Evolutionary conservation across 2,329 filamentous ascomycete species (phyloP), one percentile per base, ranked within the genome.

Genomic region (Teratosphaeria nubilosa): DNA sequence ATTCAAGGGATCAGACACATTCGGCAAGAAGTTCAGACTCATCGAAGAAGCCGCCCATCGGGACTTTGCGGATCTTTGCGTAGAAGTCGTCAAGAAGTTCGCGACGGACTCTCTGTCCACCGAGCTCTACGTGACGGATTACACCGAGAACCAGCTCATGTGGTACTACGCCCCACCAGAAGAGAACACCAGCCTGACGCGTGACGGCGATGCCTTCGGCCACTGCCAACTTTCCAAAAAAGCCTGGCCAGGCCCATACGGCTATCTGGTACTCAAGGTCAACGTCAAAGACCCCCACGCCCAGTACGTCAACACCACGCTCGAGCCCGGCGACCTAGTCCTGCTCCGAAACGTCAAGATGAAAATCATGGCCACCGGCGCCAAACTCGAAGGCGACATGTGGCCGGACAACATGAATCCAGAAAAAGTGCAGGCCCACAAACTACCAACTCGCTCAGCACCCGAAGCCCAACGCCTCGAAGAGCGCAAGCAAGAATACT

Each of bases 91-190:
- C 53, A 84, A 80, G 63, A 74, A 79, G 0, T 82, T 76, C 63
- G 67, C 73, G 14, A 69, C 65, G 9, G 24, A 52, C 27, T 70
- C 73, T 45, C 77, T 71, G 52, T 72, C 76, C 27, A 73, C 82
- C 13, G 82, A 83, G 5, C 63, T 96, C 0, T 91, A 91, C 76
- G 75, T 95, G 20, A 87, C 88, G 0, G 91, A 96, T 72, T 96
- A 91, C 70, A 95, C 90, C 0, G 75, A 82, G 55, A 90, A 96
- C 66, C 67, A 77, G 0, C 60, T 67, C 0, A 84, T 96, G 59
- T 86, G 80, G 63, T 72, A 84, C 37, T 83, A 83, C 59, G 65
- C 68, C 14, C 68, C 75, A 34, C 74, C 74, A 3, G 68, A 72
- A 53, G 70, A 75, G 10, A 66, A 68, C 22, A 34, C 48, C 3